Conservation (phyloP, 768 basidiomycete species). For the Lactarius sp. region DNA sequence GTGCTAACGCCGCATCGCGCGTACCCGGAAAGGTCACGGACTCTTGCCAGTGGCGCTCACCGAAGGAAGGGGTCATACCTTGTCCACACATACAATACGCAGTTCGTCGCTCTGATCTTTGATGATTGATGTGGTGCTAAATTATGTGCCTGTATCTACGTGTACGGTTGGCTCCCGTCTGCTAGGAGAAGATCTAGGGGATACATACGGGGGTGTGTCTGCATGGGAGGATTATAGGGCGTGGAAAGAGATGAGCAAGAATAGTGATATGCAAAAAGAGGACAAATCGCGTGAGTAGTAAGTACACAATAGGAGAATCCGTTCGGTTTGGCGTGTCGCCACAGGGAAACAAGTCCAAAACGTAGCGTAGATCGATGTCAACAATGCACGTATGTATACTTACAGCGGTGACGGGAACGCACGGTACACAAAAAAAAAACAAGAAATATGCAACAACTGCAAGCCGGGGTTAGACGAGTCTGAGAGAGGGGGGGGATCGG, state of each 20-base stretch:
- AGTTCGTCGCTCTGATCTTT: conserved; percentile 1
- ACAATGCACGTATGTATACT: conserved; percentile 13
- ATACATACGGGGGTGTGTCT: conserved; percentile 14
- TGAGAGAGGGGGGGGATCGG: not conserved
- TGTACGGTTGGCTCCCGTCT: conserved; percentile 14
- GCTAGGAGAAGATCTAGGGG: conserved; percentile 14
- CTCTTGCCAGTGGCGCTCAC: conserved; percentile 15
- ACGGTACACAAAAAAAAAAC: conserved; percentile 1
- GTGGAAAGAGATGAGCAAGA: conserved; percentile 12
- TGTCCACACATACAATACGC: too few relatives aligned
- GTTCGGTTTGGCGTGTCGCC: conserved; percentile 6
- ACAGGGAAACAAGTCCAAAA: not conserved
- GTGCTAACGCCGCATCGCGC: conserved; percentile 16
- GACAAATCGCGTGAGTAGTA: not conserved
- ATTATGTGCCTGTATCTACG: conserved; percentile 22
- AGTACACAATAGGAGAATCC: conserved; percentile 15
- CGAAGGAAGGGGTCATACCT: not conserved
- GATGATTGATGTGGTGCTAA: conserved; percentile 3
- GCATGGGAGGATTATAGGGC: conserved; percentile 7
- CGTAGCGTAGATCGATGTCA: conserved; percentile 8
- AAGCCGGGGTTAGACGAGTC: not conserved
- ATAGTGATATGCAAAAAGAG: conserved; percentile 11
- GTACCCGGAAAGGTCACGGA: conserved; percentile 18
- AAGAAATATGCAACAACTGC: conserved; percentile 9
- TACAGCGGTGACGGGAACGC: conserved; percentile 10